Evolutionary conservation across 352 stramenopile genomes (phyloP), one percentile per base, ranked within the genome.

Genomic region (Phytophthora meadii): DNA sequence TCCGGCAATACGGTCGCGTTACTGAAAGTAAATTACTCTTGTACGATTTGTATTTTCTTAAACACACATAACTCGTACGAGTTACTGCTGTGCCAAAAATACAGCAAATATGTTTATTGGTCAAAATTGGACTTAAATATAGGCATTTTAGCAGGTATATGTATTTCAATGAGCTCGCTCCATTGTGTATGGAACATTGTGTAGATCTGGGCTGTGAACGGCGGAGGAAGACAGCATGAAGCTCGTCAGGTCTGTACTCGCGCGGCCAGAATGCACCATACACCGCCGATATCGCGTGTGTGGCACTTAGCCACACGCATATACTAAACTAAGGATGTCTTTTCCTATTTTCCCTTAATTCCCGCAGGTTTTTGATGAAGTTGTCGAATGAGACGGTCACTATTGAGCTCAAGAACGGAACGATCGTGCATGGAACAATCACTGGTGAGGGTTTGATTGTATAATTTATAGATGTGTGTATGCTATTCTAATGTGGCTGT

Each of bases 351-450:
- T 42, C 11, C 24, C 41, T 36, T 11, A 30, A 19, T 51, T 7
- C 5, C 14, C 22, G 50, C 53, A 95, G 95, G 61, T 98, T 98
- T 81, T 92, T 98, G 72, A 98, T 98, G 95, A 99, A 99, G 77
- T 86, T 99, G 48, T 98, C 97, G 57, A 98, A 98, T 57, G 97
- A 99, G 83, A 98, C 97, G 57, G 98, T 99, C 36, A 99, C 97
- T 32, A 99, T 99, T 61, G 98, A 99, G 74, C 87, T 99, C n/a
- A 99, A 99, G 84, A 99, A 99, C 84, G 98, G 97, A 50, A 99
- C 97, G n/a, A 98, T 99, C 32, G 92, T 99, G 46, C 91, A 98
- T 56, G 98, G 98, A 53, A 99, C 98, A 2, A 97, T 99, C 54
- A 95, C 96, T 58, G 93, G 92, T 97, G 61, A 37, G 66, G 25